Evolutionary conservation across 1,139 yeast genomes (phyloP), one percentile per base, ranked within the genome.

Genomic region (Meyerozyma athensensis): DNA sequence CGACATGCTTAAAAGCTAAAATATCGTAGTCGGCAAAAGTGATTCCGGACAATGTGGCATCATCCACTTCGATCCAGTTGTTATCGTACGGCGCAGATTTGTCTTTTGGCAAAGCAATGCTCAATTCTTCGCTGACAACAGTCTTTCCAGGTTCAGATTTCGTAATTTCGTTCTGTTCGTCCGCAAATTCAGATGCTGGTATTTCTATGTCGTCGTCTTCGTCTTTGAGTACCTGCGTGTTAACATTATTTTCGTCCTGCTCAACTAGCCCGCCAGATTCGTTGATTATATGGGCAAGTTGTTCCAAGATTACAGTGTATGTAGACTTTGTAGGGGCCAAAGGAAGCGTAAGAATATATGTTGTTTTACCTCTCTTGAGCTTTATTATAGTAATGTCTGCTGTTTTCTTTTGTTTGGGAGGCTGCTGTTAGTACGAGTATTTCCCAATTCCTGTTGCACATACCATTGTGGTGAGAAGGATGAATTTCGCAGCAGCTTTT

Each of bases 251-350:
- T n/a, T 52, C 59, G 16, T 24, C 28, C 14, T 37, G 52, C 35
- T 46, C 37, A 19, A 45, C 38, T 22, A 74, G 43, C 0, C 83
- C 83, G 3, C 82, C 81, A 1, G 78, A 61, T 10, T 54, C 47
- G 41, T 68, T 65, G 30, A 79, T 66, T 20, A 71, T 65, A 2
- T 51, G 48, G 3, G 57, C 53, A 23, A 78, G 56, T 18, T 53
- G 45, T 3, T 43, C 40, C 39, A 63, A 63, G 33, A 78, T 48
- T n/a, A 50, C 53, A 4, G 45, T 43, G 6, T 66, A 35, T 0
- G 67, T 43, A 16, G 36, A 19, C 36, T 53, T 59, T 7, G 36
- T 26, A 6, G 42, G 45, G 20, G 50, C 47, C 4, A 58, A 46
- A 5, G 62, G 57, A 1, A 72, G 41, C 0, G 72, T 60, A 13